Percentiles rank a stretch among this genome's conserved stretches.
Evolutionary conservation across 2,329 filamentous ascomycete genomes (phyloP).

Genomic region (Aspergillus felis): DNA sequence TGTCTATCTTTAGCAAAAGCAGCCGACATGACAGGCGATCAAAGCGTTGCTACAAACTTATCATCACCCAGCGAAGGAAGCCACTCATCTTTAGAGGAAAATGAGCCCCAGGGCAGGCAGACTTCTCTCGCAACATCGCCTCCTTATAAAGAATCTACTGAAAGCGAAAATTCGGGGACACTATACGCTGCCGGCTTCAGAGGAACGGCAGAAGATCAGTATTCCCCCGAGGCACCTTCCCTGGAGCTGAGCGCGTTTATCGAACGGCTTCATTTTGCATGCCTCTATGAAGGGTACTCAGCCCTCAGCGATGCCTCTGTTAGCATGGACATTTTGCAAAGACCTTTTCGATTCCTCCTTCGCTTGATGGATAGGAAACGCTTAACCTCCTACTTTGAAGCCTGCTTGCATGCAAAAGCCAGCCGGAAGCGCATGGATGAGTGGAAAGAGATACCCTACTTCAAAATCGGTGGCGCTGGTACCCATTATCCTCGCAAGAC

Average conservation of each 20-base stretch:
- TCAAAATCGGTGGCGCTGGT: constrained; percentile 8
- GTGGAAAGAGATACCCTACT: not conserved
- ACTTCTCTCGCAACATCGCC: not conserved
- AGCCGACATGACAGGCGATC: not conserved
- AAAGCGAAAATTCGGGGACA: not conserved
- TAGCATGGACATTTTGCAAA: constrained; percentile 11
- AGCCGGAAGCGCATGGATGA: not conserved
- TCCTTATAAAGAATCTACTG: not conserved
- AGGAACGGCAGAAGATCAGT: not conserved
- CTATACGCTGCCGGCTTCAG: not conserved
- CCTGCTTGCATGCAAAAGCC: not conserved
- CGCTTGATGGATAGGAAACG: not conserved
- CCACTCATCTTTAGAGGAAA: not conserved
- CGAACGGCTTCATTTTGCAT: constrained; percentile 16
- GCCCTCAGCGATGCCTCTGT: constrained; percentile 13
- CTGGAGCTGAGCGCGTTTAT: constrained; percentile 18
- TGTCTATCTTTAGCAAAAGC: constrained; percentile 13
- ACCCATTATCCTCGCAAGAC: constrained; percentile 18
- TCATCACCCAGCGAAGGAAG: not conserved
- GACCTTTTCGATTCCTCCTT: constrained; percentile 18
- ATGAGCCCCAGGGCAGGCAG: not conserved
- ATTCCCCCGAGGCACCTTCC: constrained; percentile 1
- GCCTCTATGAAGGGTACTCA: constrained; percentile 17
- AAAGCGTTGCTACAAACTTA: not conserved
- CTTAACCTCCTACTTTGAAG: not conserved